phyloP scores from a whole-genome alignment of 805 yeast genomes.

The Ogataea chonburiensis region DNA sequence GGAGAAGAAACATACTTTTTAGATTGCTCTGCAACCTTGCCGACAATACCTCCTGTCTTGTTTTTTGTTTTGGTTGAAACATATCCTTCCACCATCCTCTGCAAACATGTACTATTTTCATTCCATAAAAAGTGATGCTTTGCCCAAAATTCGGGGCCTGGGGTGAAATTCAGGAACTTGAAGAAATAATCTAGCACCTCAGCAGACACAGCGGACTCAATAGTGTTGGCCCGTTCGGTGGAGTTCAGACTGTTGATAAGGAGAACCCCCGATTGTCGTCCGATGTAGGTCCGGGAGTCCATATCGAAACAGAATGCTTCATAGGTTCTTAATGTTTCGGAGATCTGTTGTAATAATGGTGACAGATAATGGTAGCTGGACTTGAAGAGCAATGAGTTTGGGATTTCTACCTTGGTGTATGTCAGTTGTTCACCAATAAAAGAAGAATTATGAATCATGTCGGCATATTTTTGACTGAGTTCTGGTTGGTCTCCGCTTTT shows the following conservation, averaged over 20 bases:
- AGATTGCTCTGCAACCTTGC: constrained; percentile 41
- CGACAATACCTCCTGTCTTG: constrained; percentile 45
- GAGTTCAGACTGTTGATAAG: constrained; percentile 51
- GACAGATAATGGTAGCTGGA: constrained; percentile 28
- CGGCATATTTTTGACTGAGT: constrained; percentile 39
- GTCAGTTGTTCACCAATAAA: constrained; percentile 19
- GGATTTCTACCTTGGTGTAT: constrained; percentile 38
- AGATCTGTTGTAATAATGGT: constrained; percentile 22
- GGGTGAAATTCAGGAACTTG: constrained; percentile 39
- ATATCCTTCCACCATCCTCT: constrained; percentile 41
- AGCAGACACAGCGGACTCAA: constrained; percentile 47
- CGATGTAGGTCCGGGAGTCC: constrained; percentile 35
- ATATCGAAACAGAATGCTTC: constrained; percentile 47
- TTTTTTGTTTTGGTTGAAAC: constrained; percentile 39
- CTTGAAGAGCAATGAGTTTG: constrained; percentile 36
- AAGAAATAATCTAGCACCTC: constrained; percentile 48
- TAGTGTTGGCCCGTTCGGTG: constrained; percentile 47
- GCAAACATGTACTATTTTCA: constrained; percentile 42
- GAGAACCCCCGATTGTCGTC: constrained; percentile 52
- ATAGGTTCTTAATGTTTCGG: constrained; percentile 38
- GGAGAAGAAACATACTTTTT: constrained; percentile 33
- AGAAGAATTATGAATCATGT: constrained; percentile 22
- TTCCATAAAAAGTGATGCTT: constrained; percentile 48
- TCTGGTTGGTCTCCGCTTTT: constrained; percentile 43
- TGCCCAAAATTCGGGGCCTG: constrained; percentile 34